Conservation (phyloP, 345 rosid genomes). For the Eucalyptus dawsonii region DNA sequence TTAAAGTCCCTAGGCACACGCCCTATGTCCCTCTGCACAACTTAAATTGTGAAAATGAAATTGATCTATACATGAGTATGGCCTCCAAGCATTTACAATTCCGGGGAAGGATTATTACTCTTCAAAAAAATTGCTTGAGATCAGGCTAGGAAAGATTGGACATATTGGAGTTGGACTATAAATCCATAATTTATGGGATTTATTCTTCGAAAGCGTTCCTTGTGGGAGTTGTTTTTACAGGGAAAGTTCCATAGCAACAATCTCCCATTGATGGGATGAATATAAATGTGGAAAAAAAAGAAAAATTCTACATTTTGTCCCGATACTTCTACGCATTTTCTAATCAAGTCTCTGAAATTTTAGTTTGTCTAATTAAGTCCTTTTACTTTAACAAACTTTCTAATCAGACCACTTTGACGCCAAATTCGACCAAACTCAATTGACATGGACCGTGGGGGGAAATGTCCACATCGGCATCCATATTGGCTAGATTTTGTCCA, state of each 20-base stretch:
- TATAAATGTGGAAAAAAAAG: background rate
- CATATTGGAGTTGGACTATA: background rate
- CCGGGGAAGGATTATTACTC: background rate
- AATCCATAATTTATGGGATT: background rate
- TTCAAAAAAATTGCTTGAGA: background rate
- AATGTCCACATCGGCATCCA: background rate
- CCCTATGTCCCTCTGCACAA: background rate
- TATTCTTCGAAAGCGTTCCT: background rate
- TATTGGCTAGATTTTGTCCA: background rate
- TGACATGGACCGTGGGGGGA: background rate
- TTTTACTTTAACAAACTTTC: background rate
- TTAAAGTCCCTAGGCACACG: background rate
- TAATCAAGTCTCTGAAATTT: background rate
- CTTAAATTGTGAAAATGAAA: background rate
- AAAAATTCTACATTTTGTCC: background rate
- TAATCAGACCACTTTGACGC: background rate
- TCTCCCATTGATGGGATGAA: background rate
- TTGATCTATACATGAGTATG: background rate
- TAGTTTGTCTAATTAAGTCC: background rate
- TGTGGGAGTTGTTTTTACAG: background rate
- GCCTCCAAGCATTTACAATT: background rate
- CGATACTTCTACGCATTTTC: background rate
- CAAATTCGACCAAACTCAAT: rapidly evolving
- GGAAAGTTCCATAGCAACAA: background rate
- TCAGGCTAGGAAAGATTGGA: background rate